phyloP scores from a whole-genome alignment of 1,284 basidiomycete species.

The Sanghuangporus sanghuang region DNA sequence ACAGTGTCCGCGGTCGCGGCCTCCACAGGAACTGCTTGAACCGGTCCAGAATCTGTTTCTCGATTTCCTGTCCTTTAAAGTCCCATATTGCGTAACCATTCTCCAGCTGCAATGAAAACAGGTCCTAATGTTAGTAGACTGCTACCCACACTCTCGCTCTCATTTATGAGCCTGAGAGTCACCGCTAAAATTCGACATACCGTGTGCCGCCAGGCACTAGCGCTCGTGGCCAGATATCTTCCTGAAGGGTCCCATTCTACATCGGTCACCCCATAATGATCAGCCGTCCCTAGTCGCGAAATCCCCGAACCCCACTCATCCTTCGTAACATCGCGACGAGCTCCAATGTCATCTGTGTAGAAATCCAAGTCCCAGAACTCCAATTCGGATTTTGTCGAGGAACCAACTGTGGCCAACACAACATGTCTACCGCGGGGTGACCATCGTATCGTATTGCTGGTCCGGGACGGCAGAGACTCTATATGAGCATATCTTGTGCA shows the following conservation, averaged over 20 bases:
- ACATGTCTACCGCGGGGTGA: constrained; percentile 96
- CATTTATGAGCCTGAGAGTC: constrained; percentile 7
- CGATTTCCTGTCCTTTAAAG: constrained; percentile 91
- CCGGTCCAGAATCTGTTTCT: constrained; percentile 85
- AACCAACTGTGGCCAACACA: constrained; percentile 93
- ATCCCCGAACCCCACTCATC: constrained; percentile 86
- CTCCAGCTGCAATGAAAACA: constrained; percentile 62
- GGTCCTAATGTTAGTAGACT: not conserved
- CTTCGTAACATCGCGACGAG: constrained; percentile 58
- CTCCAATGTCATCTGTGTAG: constrained; percentile 60
- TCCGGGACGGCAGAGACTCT: constrained; percentile 82
- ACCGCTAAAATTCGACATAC: constrained; percentile 42
- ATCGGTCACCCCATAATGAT: constrained; percentile 98
- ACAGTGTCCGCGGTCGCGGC: constrained; percentile 83
- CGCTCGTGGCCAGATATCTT: constrained; percentile 89
- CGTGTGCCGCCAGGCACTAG: constrained; percentile 92
- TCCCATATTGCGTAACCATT: constrained; percentile 98
- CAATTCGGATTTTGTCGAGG: constrained; percentile 92
- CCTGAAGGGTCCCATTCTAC: constrained; percentile 99
- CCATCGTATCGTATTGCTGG: constrained; percentile 96
- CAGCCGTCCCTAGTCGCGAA: constrained; percentile 82
- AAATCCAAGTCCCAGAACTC: constrained; percentile 99
- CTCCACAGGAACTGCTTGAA: constrained; percentile 99
- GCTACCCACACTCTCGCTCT: not conserved
- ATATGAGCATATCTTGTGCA: constrained; percentile 13